Evolutionary conservation across 768 basidiomycete species (phyloP), one percentile per base, ranked within the genome.

Genomic region (Podaxis sp.): DNA sequence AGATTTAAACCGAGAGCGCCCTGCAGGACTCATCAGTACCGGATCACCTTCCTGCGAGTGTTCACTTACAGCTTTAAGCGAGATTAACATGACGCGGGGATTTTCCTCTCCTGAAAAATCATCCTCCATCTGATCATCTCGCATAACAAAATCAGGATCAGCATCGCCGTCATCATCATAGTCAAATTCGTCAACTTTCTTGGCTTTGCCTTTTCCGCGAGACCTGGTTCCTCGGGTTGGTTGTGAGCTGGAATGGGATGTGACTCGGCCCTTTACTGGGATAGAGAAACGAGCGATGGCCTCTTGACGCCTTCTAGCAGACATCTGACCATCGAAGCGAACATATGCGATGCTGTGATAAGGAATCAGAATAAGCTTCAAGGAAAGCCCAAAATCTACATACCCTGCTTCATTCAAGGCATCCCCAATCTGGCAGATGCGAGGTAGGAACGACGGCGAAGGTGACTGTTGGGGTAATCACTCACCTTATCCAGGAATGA

Each of bases 1-100:
- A 95, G 74, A 73, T 96, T 95, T 59, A 96, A 75, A 7, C 94
- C 94, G 36, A 96, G 80, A 4, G 94, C 93, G 19, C 94, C 94
- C 81, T 72, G 76, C 67, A 59, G 40, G 39, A 64, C 48, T 51
- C 57, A 22, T 38, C 52, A 44, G 17, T 7, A 8, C 8, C 52
- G 24, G 46, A 11, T 61, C 28, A 19, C 28, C 22, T 39, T 19
- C 30, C 17, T 42, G 7, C 11, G 30, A 7, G 6, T 30, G 49
- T 24, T 26, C 17, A 75, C 78, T 42, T 68, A 82, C 82, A 52
- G 85, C 87, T 76, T 94, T 95, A 68, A 95, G 78, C 5, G 93
- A 95, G 59, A 96, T 88, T 57, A 96, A 78, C 90, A 96, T 88
- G 38, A 96, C 88, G 64, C 80, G 83, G 3, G 94, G 91, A 69